These are phyloP conservation scores for Tolypocladium tropicale DNA, from an alignment of 2,329 filamentous ascomycete species.

Conservation along the genomic window DNA sequence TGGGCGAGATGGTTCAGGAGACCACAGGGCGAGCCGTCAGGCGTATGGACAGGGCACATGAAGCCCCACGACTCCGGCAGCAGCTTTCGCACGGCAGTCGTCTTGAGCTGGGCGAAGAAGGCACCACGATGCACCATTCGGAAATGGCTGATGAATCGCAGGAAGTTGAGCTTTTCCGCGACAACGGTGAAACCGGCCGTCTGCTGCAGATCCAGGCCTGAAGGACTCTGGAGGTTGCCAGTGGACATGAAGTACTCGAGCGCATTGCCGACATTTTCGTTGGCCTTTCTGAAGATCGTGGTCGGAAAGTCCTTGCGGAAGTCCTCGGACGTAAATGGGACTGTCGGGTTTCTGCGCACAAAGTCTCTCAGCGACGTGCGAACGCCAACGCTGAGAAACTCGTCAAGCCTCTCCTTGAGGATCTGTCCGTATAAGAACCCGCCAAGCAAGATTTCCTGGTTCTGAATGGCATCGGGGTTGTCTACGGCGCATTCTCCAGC, in stretches of 20 bases:
- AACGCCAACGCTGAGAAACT: conserved; percentile 57
- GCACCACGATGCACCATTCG: conserved; percentile 98
- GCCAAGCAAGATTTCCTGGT: conserved; percentile 88
- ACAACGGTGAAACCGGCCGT: conserved; percentile 92
- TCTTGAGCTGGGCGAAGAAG: conserved; percentile 97
- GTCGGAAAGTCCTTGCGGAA: conserved; percentile 73
- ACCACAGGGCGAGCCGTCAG: conserved; percentile 90
- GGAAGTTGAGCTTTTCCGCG: conserved; percentile 97
- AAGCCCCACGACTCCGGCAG: conserved; percentile 97
- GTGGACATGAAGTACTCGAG: conserved; percentile 96
- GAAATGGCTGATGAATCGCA: conserved; percentile 97
- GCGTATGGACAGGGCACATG: conserved; percentile 92
- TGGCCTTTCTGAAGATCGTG: conserved; percentile 70
- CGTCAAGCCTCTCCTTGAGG: conserved; percentile 86
- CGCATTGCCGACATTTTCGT: conserved; percentile 77
- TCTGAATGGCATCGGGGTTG: conserved; percentile 93
- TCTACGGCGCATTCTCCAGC: conserved; percentile 88
- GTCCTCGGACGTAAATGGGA: conserved; percentile 64
- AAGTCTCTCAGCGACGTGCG: conserved; percentile 46
- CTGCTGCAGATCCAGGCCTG: conserved; percentile 89
- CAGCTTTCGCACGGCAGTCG: conserved; percentile 90
- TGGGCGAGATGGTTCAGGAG: conserved; percentile 91
- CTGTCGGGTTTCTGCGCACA: conserved; percentile 43
- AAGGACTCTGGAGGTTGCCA: conserved; percentile 83
- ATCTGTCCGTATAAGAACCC: conserved; percentile 94